Percentiles rank a stretch among this genome's conserved stretches.
Evolutionary conservation across 1,139 yeast genomes (phyloP).

Genomic region (Scheffersomyces quercinus): DNA sequence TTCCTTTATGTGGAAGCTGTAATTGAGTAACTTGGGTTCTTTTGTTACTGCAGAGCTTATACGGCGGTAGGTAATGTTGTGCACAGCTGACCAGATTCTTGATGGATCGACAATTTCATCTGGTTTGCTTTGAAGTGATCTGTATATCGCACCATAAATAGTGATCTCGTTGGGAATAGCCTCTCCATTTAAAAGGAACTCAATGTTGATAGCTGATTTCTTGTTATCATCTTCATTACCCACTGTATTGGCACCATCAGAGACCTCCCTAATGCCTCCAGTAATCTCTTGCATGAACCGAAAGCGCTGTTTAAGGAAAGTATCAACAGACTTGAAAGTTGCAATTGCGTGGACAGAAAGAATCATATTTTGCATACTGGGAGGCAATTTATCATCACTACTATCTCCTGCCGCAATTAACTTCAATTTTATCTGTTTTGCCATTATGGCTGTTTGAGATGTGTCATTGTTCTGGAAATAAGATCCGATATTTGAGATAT

Average conservation of each 20-base stretch:
- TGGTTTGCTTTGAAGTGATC: slow-evolving; percentile 43
- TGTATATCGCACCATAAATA: slow-evolving; percentile 75
- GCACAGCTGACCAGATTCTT: slow-evolving; percentile 58
- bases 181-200: slow-evolving; percentile 64
- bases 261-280: slow-evolving; percentile 10
- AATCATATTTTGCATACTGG: slow-evolving; percentile 41
- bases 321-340: slow-evolving; percentile 70
- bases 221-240: slow-evolving; percentile 7
- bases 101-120: slow-evolving; percentile 49
- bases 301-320: slow-evolving; percentile 51
- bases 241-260: slow-evolving; percentile 12
- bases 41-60: slow-evolving; percentile 19
- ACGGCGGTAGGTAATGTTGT: slow-evolving; percentile 53
- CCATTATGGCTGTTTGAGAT: slow-evolving; percentile 59
- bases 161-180: slow-evolving; percentile 70
- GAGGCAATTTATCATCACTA: slow-evolving; percentile 23
- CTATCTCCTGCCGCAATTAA: slow-evolving; percentile 35
- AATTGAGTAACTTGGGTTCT: slow-evolving; percentile 15
- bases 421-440: slow-evolving; percentile 67
- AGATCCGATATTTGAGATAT: slow-evolving; percentile 4
- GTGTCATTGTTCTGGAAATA: slow-evolving; percentile 7
- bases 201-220: slow-evolving; percentile 33
- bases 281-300: slow-evolving; percentile 23
- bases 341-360: slow-evolving; percentile 89
- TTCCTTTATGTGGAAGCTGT: slow-evolving; percentile 22